Conservation (phyloP, 495 filamentous ascomycete species). For the Penicillium taxi region DNA sequence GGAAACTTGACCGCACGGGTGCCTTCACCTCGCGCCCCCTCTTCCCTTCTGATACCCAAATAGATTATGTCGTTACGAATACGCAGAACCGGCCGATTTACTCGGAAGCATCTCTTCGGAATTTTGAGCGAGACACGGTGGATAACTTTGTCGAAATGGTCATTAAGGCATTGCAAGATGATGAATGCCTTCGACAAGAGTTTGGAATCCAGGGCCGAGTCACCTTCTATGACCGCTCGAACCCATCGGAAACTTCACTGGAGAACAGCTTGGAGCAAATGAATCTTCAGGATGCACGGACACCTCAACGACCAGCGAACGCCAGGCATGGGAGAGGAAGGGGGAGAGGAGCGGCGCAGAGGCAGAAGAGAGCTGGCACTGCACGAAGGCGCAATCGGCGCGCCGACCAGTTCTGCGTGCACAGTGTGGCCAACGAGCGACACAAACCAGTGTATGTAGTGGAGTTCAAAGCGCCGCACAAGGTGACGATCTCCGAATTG, state of each 20-base stretch:
- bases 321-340: too few relatives aligned
- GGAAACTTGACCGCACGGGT: conserved; percentile 11
- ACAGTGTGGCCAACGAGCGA: conserved; percentile 14
- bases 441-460: conserved; percentile 18
- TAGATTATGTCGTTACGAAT: conserved; percentile 17
- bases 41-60: conserved; percentile 42
- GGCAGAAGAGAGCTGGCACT: conserved; percentile 11
- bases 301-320: conserved; percentile 12
- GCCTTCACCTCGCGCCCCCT: conserved; percentile 14
- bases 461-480: conserved; percentile 23
- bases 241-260: conserved; percentile 11
- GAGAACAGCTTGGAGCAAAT: conserved; percentile 18
- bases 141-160: conserved; percentile 22
- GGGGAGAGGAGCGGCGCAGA: conserved; percentile 10
- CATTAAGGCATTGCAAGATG: conserved; percentile 16
- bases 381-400: conserved; percentile 13
- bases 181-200: conserved; percentile 15
- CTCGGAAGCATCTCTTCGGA: conserved; percentile 18
- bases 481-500: conserved; percentile 16
- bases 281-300: conserved; percentile 11
- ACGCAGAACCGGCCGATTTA: conserved; percentile 19
- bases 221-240: conserved; percentile 17
- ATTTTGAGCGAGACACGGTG: conserved; percentile 22
- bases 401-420: conserved; percentile 20
- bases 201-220: conserved; percentile 20